Percentiles rank a stretch among this genome's conserved stretches.
These are phyloP conservation scores for Centella asiatica DNA, from an alignment of 129 eudicot species.

Conservation along the genomic window DNA sequence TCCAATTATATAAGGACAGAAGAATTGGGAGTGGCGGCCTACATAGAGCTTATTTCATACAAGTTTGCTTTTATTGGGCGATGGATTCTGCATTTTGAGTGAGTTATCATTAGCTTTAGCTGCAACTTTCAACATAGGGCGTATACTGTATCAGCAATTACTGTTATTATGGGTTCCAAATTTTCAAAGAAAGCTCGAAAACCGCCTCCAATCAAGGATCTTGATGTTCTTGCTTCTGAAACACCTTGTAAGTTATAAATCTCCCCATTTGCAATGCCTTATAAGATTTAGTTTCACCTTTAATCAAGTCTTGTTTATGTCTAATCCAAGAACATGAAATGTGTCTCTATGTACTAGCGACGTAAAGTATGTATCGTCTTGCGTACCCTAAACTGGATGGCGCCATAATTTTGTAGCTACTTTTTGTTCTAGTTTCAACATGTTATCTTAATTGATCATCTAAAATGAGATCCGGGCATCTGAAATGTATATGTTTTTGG, in stretches of 20 bases:
- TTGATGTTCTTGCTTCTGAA: slow-evolving; percentile 21
- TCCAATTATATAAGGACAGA: background rate
- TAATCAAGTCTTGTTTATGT: background rate
- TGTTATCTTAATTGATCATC: background rate
- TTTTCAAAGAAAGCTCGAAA: slow-evolving; percentile 6
- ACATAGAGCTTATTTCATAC: background rate
- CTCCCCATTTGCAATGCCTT: background rate
- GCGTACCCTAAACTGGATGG: background rate
- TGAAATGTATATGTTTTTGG: background rate
- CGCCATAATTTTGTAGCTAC: no score
- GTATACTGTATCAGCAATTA: background rate
- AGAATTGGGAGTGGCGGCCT: background rate
- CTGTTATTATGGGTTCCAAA: slow-evolving; percentile 15
- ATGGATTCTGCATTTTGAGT: background rate
- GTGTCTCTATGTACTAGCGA: background rate
- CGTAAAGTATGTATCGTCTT: no score
- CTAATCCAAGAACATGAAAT: background rate
- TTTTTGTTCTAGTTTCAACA: background rate
- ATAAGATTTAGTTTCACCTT: background rate
- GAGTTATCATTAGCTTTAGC: background rate
- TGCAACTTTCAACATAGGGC: background rate
- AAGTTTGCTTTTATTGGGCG: background rate
- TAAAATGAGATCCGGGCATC: background rate
- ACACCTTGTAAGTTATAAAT: slow-evolving; percentile 20
- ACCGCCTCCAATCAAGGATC: background rate